Percentiles rank a stretch among this genome's conserved stretches.
Conservation (phyloP, 2,329 filamentous ascomycete species). For the Cytospora chrysosperma region DNA sequence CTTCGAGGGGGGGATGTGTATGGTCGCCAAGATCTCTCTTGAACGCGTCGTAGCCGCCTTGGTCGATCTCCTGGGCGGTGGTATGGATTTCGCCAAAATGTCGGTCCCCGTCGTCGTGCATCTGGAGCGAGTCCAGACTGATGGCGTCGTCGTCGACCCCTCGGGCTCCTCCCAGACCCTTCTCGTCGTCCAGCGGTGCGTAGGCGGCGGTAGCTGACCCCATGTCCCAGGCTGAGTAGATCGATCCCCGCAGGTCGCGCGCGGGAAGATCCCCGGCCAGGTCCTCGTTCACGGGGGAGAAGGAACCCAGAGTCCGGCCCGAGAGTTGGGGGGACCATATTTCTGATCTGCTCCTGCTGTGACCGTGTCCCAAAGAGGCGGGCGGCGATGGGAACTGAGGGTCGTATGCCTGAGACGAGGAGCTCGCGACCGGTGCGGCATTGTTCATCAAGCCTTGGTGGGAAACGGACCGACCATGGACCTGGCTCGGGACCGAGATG, state of each 20-base stretch:
- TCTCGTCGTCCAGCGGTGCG: neutral
- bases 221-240: conserved; percentile 21
- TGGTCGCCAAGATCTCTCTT: neutral
- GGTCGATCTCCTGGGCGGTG: neutral
- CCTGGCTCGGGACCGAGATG: conserved; percentile 6
- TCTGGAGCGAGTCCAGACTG: conserved; percentile 23
- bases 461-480: conserved; percentile 9
- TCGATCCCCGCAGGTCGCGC: conserved; percentile 11
- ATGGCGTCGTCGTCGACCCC: conserved; percentile 9
- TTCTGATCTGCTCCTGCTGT: neutral
- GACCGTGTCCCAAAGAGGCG: neutral
- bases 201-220: conserved; percentile 12
- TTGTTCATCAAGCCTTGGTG: conserved; percentile 10
- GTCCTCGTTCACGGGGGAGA: neutral
- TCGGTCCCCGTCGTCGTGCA: conserved; percentile 9
- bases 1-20: neutral
- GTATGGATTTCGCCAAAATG: neutral
- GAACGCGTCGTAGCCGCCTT: conserved; percentile 14
- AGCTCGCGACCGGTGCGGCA: conserved; percentile 9
- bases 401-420: conserved; percentile 13
- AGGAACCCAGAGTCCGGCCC: neutral
- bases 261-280: neutral
- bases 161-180: neutral
- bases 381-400: neutral
- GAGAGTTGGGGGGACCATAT: conserved; percentile 3